Percentiles rank a stretch among this genome's conserved stretches.
Evolutionary conservation across 2,329 filamentous ascomycete species (phyloP).

Genomic region (Alternaria brassicicola): DNA sequence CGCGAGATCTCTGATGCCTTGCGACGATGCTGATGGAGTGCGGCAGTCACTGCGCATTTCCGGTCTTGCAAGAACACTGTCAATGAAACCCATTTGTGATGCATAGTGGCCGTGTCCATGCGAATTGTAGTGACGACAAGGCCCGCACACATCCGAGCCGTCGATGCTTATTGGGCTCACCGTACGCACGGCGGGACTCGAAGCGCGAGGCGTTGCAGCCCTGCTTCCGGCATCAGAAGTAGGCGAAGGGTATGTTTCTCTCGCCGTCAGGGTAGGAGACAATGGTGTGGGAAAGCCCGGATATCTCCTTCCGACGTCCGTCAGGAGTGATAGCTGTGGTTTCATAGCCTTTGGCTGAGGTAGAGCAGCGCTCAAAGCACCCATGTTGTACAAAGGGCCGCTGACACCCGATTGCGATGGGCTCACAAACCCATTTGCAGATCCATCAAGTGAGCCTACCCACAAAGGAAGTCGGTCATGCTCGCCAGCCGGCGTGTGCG

Average conservation of each 20-base stretch:
- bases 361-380: constrained; percentile 14
- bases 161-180: constrained; percentile 37
- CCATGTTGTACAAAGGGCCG: constrained; percentile 28
- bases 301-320: constrained; percentile 37
- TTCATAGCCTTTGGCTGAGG: constrained; percentile 8
- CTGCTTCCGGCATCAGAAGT: constrained; percentile 23
- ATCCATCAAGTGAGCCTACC: constrained; percentile 22
- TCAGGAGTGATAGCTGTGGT: constrained; percentile 30
- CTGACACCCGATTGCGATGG: constrained; percentile 1
- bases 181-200: constrained; percentile 17
- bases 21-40: constrained; percentile 4
- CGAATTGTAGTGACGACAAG: constrained; percentile 20
- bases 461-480: constrained; percentile 12
- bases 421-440: constrained; percentile 6
- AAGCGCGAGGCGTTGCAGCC: constrained; percentile 12
- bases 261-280: constrained; percentile 39
- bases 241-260: constrained; percentile 38
- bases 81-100: constrained; percentile 21
- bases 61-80: constrained; percentile 14
- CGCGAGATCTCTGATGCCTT: neutral
- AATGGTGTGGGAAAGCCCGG: constrained; percentile 43
- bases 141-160: constrained; percentile 31
- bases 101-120: constrained; percentile 21
- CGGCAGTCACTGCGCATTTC: neutral
- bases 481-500: constrained; percentile 9